A percentile compares a stretch with the other conserved stretches of the same genome.
These are phyloP conservation scores for Kingdonia uniflora DNA, from an alignment of 164 flowering plant genomes.

Conservation along the genomic window DNA sequence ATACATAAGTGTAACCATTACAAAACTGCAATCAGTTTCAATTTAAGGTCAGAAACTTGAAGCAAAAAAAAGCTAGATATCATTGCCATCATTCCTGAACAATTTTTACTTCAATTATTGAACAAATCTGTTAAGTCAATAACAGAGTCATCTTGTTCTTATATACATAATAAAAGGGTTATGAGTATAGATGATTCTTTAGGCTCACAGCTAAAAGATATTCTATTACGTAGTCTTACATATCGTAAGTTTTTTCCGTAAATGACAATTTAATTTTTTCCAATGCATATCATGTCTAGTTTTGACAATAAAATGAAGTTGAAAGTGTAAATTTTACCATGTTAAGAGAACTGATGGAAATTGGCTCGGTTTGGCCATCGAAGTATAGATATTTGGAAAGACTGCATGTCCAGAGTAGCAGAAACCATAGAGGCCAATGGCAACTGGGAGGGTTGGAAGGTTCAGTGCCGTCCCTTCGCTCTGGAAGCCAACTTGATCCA, in stretches of 20 bases:
- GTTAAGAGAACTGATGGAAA: constrained; percentile 59
- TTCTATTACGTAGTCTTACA: too few species aligned
- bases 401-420: constrained; percentile 97
- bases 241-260: too few species aligned
- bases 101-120: too few species aligned
- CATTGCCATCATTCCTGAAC: too few species aligned
- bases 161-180: neutral
- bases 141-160: neutral
- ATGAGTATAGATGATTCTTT: neutral
- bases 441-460: constrained; percentile 75
- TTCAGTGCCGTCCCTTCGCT: constrained; percentile 45
- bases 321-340: constrained; percentile 29
- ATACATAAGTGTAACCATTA: constrained; percentile 54
- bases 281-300: too few species aligned
- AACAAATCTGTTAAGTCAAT: too few species aligned
- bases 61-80: too few species aligned
- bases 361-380: constrained; percentile 74
- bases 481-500: constrained; percentile 64
- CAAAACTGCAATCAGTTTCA: constrained; percentile 42
- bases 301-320: neutral
- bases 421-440: constrained; percentile 87
- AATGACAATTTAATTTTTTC: too few species aligned
- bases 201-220: neutral
- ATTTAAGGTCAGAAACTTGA: neutral
- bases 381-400: constrained; percentile 90